Conservation (phyloP, 2,329 filamentous ascomycete genomes). For the Reticulascus tulasneorum region DNA sequence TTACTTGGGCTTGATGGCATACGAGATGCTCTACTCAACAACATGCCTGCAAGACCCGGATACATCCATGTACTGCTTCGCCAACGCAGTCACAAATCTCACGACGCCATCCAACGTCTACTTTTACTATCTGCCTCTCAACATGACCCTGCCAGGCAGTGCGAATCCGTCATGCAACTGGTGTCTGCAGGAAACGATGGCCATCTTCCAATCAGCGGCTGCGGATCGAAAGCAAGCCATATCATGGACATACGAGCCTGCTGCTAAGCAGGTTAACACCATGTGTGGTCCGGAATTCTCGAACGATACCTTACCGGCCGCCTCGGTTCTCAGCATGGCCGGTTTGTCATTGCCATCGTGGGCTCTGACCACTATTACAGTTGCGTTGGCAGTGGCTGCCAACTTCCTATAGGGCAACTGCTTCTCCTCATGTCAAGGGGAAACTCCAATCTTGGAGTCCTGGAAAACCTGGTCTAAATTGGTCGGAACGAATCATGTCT, state of each 20-base stretch:
- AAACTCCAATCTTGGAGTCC: neutral
- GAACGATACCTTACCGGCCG: constrained; percentile 48
- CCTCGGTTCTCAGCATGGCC: constrained; percentile 19
- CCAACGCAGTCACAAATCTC: constrained; percentile 75
- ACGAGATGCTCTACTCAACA: constrained; percentile 73
- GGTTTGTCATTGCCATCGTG: constrained; percentile 12
- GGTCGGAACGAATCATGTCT: constrained; percentile 12
- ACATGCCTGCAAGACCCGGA: constrained; percentile 70
- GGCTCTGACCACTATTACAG: constrained; percentile 1
- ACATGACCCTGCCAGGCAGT: constrained; percentile 62
- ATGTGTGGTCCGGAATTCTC: constrained; percentile 56
- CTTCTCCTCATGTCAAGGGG: neutral
- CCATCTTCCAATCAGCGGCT: constrained; percentile 68
- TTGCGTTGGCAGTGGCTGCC: constrained; percentile 3
- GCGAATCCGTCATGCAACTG: constrained; percentile 69
- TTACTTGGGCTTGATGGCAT: constrained; percentile 71
- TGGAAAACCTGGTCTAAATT: neutral
- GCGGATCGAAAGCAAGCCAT: constrained; percentile 64
- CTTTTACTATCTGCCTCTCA: constrained; percentile 82
- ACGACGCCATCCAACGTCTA: constrained; percentile 69
- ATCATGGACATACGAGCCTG: constrained; percentile 62
- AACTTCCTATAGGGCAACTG: constrained; percentile 1
- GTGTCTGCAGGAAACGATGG: constrained; percentile 79
- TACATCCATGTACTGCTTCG: constrained; percentile 72
- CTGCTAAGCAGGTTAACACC: constrained; percentile 70